A percentile compares a stretch with the other conserved stretches of the same genome.
Conservation (phyloP, 2,329 filamentous ascomycete species). For the Colletotrichum tabaci region DNA sequence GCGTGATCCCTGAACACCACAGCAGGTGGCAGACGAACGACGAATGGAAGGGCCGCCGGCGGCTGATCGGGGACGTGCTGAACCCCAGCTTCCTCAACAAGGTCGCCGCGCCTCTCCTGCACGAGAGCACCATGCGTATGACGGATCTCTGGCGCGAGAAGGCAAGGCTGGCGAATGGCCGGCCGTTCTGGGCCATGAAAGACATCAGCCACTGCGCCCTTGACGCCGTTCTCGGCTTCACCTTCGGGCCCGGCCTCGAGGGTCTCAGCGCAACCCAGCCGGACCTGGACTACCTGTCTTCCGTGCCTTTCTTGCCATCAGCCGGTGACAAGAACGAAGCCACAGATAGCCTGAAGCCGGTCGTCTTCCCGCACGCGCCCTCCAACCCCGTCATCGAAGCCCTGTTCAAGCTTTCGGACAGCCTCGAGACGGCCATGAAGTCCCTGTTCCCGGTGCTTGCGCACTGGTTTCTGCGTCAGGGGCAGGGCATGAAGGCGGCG, state of each 20-base stretch:
- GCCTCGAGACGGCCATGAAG: constrained; percentile 34
- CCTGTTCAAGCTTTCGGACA: constrained; percentile 22
- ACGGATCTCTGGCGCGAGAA: constrained; percentile 55
- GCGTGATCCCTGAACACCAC: constrained; percentile 49
- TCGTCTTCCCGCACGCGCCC: constrained; percentile 10
- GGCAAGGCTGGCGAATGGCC: constrained; percentile 48
- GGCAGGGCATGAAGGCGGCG: constrained; percentile 5
- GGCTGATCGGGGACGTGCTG: constrained; percentile 55
- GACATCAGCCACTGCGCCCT: constrained; percentile 51
- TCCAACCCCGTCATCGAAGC: constrained; percentile 22
- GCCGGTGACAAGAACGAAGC: neutral
- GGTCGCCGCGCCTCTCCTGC: constrained; percentile 40
- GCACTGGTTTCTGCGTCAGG: constrained; percentile 30
- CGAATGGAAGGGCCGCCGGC: constrained; percentile 51
- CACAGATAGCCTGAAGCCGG: neutral
- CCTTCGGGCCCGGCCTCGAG: constrained; percentile 46
- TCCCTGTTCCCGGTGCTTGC: constrained; percentile 29
- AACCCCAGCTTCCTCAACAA: constrained; percentile 51
- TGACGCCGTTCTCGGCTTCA: constrained; percentile 51
- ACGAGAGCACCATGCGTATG: constrained; percentile 49
- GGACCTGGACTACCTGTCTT: constrained; percentile 19
- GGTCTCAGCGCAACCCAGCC: constrained; percentile 33
- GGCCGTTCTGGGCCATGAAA: constrained; percentile 49
- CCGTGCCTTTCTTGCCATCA: constrained; percentile 1
- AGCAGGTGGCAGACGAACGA: constrained; percentile 51